Base-by-base conservation (phyloP, 78 protist genomes). In the Dictyostelium citrinum region DNA sequence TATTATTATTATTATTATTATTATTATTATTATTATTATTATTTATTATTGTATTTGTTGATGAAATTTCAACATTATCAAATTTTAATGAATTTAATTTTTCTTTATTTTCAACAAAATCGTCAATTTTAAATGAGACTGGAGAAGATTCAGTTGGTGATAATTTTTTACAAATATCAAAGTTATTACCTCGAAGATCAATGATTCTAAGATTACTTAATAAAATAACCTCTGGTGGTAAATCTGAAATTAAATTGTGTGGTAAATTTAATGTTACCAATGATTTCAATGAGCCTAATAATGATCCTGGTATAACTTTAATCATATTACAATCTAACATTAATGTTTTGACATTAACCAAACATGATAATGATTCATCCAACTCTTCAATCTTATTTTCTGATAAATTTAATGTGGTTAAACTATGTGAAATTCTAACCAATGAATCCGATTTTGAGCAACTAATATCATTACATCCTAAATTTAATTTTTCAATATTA, bases 131-230 rank as follows among this genome's bases (percentile, higher is more conserved):
- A 33, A 88, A 88, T n/a, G 41, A 5, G 12, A 4, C 1, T 3
- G 64, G 22, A 0, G 93, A 78, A 6, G 93, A 88, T 11, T 60
- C 70, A 29, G 39, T 76, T 24, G 51, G 1, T 3, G 85, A 22
- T 16, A 29, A 14, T 4, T 16, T 46, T n/a, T 78, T 76, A 14
- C 60, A 39, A 64, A 64, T 39, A 14, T 49, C 68, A 55, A 88
- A 88, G 2, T 60, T 46, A 35, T 88, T 88, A 12, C 85, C 93
- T 20, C 93, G 7, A 5, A 88, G 79, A 49, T 88, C 93, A 4
- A 88, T 41, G 1, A 88, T 83, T 43, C 51, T 43, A 5, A 88
- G 31, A 7, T 45, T 46, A 12, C 35, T 2, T 2, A 49, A 22
- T n/a, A 49, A 10, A 7, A 61, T 22, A 0, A 88, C 7, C 49